Evolutionary conservation across 75 land plant species (phyloP).

Genomic region (Picea glauca): DNA sequence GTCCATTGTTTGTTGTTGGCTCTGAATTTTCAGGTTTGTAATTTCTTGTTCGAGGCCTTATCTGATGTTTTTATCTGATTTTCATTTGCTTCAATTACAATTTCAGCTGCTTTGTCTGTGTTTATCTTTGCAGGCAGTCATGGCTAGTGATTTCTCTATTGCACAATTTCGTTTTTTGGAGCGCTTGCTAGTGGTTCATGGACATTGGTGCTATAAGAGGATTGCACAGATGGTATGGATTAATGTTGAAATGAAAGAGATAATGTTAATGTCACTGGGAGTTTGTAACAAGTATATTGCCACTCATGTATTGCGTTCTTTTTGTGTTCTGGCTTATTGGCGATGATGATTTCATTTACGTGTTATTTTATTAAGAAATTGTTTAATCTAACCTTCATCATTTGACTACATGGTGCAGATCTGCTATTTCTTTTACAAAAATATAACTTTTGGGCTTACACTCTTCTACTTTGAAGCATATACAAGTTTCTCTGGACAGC

Average conservation of each 20-base stretch:
- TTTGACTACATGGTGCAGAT: conserved; percentile 42
- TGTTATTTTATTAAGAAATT: neutral
- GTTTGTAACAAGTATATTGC: neutral
- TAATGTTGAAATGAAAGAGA: neutral
- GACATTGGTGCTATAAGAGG: conserved; percentile 96
- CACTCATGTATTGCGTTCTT: neutral
- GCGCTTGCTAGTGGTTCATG: conserved; percentile 83
- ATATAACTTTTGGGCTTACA: conserved; percentile 86
- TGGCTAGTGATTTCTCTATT: conserved; percentile 94
- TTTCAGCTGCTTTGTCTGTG: neutral
- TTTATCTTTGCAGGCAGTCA: conserved; percentile 67
- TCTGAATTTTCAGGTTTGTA: neutral
- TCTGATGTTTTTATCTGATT: neutral
- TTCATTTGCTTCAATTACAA: neutral
- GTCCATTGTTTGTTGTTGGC: neutral
- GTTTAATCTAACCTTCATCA: neutral
- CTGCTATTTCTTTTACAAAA: conserved; percentile 87
- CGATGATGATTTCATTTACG: neutral
- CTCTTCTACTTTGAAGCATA: conserved; percentile 78
- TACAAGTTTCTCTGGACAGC: conserved; percentile 70
- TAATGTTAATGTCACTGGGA: neutral
- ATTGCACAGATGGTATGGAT: conserved; percentile 74
- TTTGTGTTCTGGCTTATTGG: conserved; percentile 1
- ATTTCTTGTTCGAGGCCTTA: neutral
- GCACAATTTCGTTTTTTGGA: conserved; percentile 85